Percentiles rank a stretch among this genome's conserved stretches.
Conservation (phyloP, 208 protist genomes). For the Crithidia expoeki region DNA sequence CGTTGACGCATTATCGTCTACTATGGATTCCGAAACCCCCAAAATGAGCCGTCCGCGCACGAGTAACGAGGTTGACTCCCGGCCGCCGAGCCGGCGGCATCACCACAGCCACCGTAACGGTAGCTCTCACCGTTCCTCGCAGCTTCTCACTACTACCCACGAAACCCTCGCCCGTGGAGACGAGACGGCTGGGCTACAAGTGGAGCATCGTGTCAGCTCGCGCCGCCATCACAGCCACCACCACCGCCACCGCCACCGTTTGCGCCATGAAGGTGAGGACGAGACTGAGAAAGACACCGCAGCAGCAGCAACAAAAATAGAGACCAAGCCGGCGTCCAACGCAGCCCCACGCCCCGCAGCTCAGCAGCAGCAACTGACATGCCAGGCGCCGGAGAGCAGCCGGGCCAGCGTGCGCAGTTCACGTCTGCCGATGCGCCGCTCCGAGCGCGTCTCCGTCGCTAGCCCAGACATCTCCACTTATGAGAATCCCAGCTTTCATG, state of each 20-base stretch:
- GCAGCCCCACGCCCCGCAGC: background rate
- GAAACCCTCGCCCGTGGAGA: background rate
- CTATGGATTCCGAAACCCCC: background rate
- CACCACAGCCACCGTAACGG: slow-evolving; percentile 12
- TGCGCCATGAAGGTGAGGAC: background rate
- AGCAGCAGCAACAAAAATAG: background rate
- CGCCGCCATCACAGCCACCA: slow-evolving; percentile 20
- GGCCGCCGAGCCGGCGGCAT: background rate
- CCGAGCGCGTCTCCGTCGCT: slow-evolving; percentile 7
- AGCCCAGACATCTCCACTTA: slow-evolving; percentile 4
- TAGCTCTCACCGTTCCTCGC: slow-evolving; percentile 2
- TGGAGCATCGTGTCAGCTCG: slow-evolving; percentile 4
- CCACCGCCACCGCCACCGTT: slow-evolving; percentile 19
- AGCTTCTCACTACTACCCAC: background rate
- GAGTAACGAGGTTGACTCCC: slow-evolving; percentile 1
- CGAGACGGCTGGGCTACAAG: background rate
- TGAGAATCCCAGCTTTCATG: background rate
- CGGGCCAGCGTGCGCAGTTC: slow-evolving; percentile 27
- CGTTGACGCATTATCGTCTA: background rate
- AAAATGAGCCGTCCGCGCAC: background rate
- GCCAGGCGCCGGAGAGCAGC: slow-evolving; percentile 12
- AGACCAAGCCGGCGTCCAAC: background rate
- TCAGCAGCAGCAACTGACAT: background rate
- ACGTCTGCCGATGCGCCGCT: slow-evolving; percentile 21
- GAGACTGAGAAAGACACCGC: background rate